Conservation (phyloP, 1,139 yeast genomes). For the Blastobotrys raffinosifermentans region DNA sequence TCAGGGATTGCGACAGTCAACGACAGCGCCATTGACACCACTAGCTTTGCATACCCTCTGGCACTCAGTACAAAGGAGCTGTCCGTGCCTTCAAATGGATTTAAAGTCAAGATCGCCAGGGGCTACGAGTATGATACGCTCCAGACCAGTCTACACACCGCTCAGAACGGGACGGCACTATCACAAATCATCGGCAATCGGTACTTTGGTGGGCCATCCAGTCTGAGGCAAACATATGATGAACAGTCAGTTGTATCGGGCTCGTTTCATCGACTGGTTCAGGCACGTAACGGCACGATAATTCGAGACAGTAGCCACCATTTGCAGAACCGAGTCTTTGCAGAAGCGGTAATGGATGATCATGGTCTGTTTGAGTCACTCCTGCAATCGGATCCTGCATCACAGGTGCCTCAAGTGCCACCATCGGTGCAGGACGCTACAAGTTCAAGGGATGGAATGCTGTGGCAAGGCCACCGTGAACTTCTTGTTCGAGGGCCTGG, state of each 20-base stretch:
- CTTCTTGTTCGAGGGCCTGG: too few species aligned
- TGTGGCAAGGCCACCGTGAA: too few species aligned
- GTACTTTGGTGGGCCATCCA: slow-evolving; percentile 8
- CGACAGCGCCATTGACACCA: slow-evolving; percentile 2
- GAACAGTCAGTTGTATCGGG: neutral
- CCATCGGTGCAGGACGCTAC: too few species aligned
- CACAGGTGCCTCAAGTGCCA: too few species aligned
- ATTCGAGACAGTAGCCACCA: neutral
- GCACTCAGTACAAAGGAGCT: slow-evolving; percentile 5
- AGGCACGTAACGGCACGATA: neutral
- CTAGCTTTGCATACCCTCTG: slow-evolving; percentile 8
- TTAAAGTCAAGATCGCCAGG: slow-evolving; percentile 8
- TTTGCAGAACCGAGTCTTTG: too few species aligned
- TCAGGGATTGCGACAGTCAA: slow-evolving; percentile 11
- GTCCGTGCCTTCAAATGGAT: neutral
- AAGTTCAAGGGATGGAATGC: too few species aligned
- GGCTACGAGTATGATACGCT: slow-evolving; percentile 3
- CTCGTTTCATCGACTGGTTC: neutral
- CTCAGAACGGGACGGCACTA: slow-evolving; percentile 14
- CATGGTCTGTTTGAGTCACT: too few species aligned
- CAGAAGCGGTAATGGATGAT: too few species aligned
- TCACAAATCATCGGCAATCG: slow-evolving; percentile 10
- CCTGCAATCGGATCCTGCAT: too few species aligned
- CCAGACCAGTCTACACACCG: slow-evolving; percentile 6
- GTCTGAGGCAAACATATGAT: neutral